Percentiles rank a stretch among this genome's conserved stretches.
phyloP scores from a whole-genome alignment of 768 basidiomycete species.

The Tricholoma saponaceum region DNA sequence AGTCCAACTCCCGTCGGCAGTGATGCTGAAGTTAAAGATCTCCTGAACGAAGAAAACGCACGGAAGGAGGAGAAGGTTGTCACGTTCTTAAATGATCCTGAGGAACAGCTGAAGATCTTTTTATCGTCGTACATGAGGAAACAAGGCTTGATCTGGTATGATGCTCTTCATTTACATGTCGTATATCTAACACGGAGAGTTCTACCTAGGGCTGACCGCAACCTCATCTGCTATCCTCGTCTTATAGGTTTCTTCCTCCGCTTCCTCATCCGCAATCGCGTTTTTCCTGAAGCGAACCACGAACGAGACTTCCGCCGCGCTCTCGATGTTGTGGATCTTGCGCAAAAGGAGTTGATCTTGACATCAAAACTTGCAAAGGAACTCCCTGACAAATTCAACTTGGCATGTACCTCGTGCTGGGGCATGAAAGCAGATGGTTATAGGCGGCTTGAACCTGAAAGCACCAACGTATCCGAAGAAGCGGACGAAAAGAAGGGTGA shows the following conservation, averaged over 20 bases:
- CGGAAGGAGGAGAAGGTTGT: conserved; percentile 40
- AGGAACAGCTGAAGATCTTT: conserved; percentile 54
- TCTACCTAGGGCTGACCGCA: conserved; percentile 37
- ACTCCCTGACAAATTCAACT: conserved; percentile 48
- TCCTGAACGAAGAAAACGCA: conserved; percentile 32
- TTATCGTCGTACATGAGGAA: conserved; percentile 66
- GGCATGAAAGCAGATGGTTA: conserved; percentile 42
- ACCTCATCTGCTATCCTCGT: conserved; percentile 47
- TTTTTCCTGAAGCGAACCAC: conserved; percentile 44
- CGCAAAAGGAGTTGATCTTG: conserved; percentile 46
- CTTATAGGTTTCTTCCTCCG: conserved; percentile 57
- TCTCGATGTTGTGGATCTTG: conserved; percentile 36
- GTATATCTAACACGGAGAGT: not conserved
- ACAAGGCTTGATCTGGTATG: conserved; percentile 69
- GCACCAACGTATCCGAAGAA: conserved; percentile 1
- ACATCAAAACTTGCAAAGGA: conserved; percentile 41
- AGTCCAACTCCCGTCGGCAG: conserved; percentile 26
- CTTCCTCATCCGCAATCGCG: conserved; percentile 53
- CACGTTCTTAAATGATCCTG: conserved; percentile 61
- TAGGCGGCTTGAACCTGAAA: conserved; percentile 19
- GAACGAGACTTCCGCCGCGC: conserved; percentile 45
- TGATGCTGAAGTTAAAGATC: conserved; percentile 33
- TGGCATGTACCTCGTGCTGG: conserved; percentile 46
- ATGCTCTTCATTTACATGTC: not conserved
- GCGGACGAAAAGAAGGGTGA: not conserved